Evolutionary conservation across 768 basidiomycete species (phyloP).

Genomic region (Boletus reticulatus): DNA sequence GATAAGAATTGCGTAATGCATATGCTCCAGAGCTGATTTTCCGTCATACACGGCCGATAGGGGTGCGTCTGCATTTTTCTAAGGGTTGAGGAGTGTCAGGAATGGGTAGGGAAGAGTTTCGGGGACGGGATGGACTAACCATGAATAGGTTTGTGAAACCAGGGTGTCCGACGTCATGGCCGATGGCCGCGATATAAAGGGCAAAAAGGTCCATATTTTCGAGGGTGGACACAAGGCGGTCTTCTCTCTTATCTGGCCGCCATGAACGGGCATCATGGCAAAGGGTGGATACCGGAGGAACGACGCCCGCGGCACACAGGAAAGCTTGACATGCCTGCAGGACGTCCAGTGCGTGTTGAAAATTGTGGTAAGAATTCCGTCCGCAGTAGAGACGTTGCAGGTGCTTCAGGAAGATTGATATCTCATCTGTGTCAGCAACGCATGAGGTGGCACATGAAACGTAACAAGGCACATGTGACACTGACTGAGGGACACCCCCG

Average conservation of each 20-base stretch:
- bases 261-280: conserved; percentile 37
- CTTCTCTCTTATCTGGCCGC: conserved; percentile 38
- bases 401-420: conserved; percentile 78
- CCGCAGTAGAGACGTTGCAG: conserved; percentile 90
- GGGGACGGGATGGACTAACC: conserved; percentile 47
- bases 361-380: conserved; percentile 96
- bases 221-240: conserved; percentile 40
- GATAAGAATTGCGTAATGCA: conserved; percentile 84
- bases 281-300: conserved; percentile 71
- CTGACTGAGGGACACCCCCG: conserved; percentile 60
- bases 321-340: conserved; percentile 91
- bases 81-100: not conserved
- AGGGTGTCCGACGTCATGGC: conserved; percentile 97
- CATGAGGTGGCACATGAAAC: conserved; percentile 19
- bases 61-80: conserved; percentile 95
- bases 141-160: conserved; percentile 93
- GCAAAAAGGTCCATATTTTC: conserved; percentile 76
- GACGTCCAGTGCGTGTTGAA: conserved; percentile 94
- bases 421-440: conserved; percentile 50
- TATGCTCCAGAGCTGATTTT: conserved; percentile 85
- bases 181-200: conserved; percentile 88
- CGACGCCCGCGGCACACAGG: conserved; percentile 72
- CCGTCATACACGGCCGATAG: conserved; percentile 86
- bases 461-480: conserved; percentile 23
- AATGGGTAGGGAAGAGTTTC: not conserved